These are phyloP conservation scores for Trichoderma atrobrunneum DNA, from an alignment of 2,329 filamentous ascomycete genomes.

Conservation along the genomic window DNA sequence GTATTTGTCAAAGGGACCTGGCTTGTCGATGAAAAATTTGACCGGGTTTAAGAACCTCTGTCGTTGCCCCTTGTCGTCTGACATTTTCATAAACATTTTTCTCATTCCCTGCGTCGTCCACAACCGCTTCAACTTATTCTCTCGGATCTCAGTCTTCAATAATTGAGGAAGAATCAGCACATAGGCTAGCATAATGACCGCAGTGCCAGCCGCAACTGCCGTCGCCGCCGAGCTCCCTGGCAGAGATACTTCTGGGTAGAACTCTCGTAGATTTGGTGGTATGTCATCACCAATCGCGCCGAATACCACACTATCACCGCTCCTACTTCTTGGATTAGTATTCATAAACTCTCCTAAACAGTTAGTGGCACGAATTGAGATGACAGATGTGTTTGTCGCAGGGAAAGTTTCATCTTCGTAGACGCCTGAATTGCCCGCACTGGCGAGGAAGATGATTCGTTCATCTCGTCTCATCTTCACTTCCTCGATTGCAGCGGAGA, in stretches of 20 bases:
- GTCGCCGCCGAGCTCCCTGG: not conserved
- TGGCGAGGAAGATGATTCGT: not conserved
- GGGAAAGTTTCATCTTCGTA: not conserved
- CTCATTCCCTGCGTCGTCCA: not conserved
- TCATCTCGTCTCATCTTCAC: not conserved
- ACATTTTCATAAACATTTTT: not conserved
- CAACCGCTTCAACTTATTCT: not conserved
- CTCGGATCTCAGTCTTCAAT: not conserved
- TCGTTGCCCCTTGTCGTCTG: not conserved
- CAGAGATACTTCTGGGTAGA: not conserved
- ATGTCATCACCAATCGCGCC: not conserved
- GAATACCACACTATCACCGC: not conserved
- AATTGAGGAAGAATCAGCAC: not conserved
- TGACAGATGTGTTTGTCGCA: not conserved
- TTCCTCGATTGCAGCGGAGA: not conserved
- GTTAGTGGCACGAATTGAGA: not conserved
- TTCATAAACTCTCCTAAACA: not conserved
- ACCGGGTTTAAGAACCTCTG: not conserved
- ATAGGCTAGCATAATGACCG: not conserved
- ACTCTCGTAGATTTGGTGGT: not conserved
- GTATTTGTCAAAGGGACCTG: not conserved
- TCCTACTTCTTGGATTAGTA: not conserved
- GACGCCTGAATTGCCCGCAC: not conserved
- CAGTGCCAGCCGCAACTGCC: not conserved
- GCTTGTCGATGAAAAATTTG: not conserved